Conservation (phyloP, 2,329 filamentous ascomycete species). For the Aspergillus proliferans region DNA sequence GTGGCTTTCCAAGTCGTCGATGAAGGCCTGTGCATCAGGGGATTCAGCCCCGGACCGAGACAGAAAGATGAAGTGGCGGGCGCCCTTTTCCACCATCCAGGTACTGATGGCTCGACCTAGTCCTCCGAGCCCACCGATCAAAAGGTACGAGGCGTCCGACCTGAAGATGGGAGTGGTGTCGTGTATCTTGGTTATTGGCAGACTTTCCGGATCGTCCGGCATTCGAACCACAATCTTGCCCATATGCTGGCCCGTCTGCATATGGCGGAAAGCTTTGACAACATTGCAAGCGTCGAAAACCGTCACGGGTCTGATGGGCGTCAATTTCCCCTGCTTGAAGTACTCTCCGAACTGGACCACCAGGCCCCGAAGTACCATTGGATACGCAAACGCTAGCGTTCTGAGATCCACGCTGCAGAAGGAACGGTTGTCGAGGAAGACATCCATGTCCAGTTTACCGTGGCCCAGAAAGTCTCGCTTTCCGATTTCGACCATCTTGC, state of each 20-base stretch:
- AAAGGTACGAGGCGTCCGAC: conserved; percentile 6
- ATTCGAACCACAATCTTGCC: not conserved
- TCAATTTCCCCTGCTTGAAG: conserved; percentile 5
- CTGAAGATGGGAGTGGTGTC: not conserved
- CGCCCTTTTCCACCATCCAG: conserved; percentile 12
- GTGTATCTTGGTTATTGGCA: not conserved
- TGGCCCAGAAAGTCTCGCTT: not conserved
- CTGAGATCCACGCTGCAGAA: not conserved
- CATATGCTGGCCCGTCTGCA: not conserved
- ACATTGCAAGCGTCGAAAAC: not conserved
- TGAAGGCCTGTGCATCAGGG: conserved; percentile 1
- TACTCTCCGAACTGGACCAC: not conserved
- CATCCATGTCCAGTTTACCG: not conserved
- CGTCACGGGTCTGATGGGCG: not conserved
- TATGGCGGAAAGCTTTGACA: not conserved
- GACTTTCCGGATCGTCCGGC: not conserved
- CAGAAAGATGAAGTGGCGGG: conserved; percentile 8
- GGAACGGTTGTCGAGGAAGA: not conserved
- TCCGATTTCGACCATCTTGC: not conserved
- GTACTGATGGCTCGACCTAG: conserved; percentile 9
- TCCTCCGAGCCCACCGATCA: conserved; percentile 13
- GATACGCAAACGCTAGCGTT: not conserved
- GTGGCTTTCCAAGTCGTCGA: conserved; percentile 2
- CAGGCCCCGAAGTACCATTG: not conserved
- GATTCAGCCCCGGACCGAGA: conserved; percentile 3